These are phyloP conservation scores for Bjerkandera adusta DNA, from an alignment of 1,284 basidiomycete genomes.

Conservation along the genomic window DNA sequence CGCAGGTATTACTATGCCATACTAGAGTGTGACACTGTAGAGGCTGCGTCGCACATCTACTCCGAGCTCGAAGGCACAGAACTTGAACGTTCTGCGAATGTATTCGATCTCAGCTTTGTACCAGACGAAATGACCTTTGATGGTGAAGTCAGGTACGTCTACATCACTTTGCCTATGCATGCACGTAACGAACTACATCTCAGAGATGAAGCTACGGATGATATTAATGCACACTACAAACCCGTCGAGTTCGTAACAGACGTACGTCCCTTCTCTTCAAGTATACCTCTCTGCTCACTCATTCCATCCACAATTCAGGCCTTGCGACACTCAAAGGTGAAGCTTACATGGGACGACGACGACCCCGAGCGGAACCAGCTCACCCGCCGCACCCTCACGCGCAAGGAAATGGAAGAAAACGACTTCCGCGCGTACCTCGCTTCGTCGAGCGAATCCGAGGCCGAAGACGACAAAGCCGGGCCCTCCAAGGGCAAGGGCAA, in stretches of 20 bases:
- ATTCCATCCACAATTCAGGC: constrained; percentile 53
- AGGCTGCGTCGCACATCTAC: constrained; percentile 82
- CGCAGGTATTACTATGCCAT: constrained; percentile 95
- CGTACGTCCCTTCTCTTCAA: constrained; percentile 43
- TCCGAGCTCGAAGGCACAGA: constrained; percentile 93
- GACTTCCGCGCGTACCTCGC: constrained; percentile 88
- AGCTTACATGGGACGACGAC: constrained; percentile 98
- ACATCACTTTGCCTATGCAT: constrained; percentile 2
- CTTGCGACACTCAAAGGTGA: constrained; percentile 97
- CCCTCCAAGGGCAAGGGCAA: constrained; percentile 25
- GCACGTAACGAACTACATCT: constrained; percentile 2
- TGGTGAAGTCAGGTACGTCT: constrained; percentile 65
- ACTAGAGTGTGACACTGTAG: constrained; percentile 82
- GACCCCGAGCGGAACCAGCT: constrained; percentile 86
- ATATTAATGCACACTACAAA: constrained; percentile 66
- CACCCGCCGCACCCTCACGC: constrained; percentile 75
- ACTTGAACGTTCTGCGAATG: constrained; percentile 95
- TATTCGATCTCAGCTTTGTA: constrained; percentile 93
- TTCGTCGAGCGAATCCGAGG: constrained; percentile 56
- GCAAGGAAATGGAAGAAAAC: constrained; percentile 84
- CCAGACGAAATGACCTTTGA: constrained; percentile 93
- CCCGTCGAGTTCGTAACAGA: constrained; percentile 93
- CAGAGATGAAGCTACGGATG: constrained; percentile 84
- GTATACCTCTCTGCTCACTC: neutral
- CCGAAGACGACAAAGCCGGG: constrained; percentile 37